A percentile compares a stretch with the other conserved stretches of the same genome.
These are phyloP conservation scores for Epichloe gansuensis DNA, from an alignment of 2,329 filamentous ascomycete species.

Conservation along the genomic window DNA sequence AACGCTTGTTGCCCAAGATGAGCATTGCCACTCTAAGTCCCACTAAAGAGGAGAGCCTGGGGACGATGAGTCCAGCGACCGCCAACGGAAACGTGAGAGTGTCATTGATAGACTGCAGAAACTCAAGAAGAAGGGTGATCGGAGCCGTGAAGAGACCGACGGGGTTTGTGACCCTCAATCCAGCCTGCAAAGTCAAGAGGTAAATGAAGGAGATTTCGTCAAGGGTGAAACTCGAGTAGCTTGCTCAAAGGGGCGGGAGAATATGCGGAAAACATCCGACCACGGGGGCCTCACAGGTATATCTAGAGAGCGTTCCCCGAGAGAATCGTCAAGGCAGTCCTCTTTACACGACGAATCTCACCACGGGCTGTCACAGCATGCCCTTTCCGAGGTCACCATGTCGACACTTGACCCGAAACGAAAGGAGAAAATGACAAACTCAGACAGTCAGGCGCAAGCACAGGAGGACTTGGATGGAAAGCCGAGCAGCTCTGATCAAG, in stretches of 20 bases:
- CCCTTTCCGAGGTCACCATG: neutral
- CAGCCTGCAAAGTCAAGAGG: neutral
- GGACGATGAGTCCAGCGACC: conserved; percentile 7
- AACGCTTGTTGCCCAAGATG: conserved; percentile 12
- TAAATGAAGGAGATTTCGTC: neutral
- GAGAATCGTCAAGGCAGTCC: conserved; percentile 9
- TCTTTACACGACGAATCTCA: neutral
- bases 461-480: neutral
- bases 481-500: neutral
- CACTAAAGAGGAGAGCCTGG: conserved; percentile 19
- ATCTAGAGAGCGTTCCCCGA: conserved; percentile 8
- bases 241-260: neutral
- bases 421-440: neutral
- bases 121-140: neutral
- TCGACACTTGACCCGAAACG: neutral
- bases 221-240: neutral
- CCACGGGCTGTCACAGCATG: neutral
- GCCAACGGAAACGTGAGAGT: neutral
- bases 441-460: neutral
- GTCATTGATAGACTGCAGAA: conserved; percentile 1
- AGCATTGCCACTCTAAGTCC: conserved; percentile 19
- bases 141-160: neutral
- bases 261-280: neutral
- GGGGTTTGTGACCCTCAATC: neutral
- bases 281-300: conserved; percentile 1